Evolutionary conservation across 2,329 filamentous ascomycete species (phyloP).

Genomic region (Westerdykella aurantiaca): DNA sequence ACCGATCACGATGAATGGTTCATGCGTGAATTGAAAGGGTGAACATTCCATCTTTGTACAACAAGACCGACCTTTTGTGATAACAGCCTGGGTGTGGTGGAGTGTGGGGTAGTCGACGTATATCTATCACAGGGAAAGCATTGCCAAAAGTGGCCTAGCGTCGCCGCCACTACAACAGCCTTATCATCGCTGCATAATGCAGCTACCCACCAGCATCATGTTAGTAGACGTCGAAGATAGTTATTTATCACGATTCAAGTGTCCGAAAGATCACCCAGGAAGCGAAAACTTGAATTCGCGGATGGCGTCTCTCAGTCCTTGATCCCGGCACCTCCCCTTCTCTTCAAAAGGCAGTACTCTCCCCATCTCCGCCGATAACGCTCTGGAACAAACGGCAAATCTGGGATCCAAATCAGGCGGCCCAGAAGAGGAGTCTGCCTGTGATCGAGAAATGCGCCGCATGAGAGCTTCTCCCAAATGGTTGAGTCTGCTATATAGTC

Average conservation of each 20-base stretch:
- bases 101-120: constrained; percentile 2
- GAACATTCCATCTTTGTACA: too few species aligned
- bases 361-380: constrained; percentile 74
- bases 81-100: background rate
- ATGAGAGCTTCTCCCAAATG: constrained; percentile 74
- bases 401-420: constrained; percentile 76
- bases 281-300: too few species aligned
- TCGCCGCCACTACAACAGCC: too few species aligned
- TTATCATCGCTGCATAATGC: too few species aligned
- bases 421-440: constrained; percentile 66
- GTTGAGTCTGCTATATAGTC: constrained; percentile 67
- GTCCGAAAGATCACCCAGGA: too few species aligned
- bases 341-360: constrained; percentile 74
- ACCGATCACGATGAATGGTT: too few species aligned
- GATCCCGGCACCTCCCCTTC: constrained; percentile 18
- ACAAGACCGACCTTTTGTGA: background rate
- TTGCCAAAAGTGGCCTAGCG: too few species aligned
- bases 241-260: too few species aligned
- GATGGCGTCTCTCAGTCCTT: background rate
- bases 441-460: constrained; percentile 74
- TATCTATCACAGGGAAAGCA: too few species aligned
- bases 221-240: too few species aligned
- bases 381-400: constrained; percentile 62
- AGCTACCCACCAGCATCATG: too few species aligned
- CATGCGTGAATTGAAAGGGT: too few species aligned